Conservation (phyloP, 2,329 filamentous ascomycete genomes). For the Didymella arachidicola region DNA sequence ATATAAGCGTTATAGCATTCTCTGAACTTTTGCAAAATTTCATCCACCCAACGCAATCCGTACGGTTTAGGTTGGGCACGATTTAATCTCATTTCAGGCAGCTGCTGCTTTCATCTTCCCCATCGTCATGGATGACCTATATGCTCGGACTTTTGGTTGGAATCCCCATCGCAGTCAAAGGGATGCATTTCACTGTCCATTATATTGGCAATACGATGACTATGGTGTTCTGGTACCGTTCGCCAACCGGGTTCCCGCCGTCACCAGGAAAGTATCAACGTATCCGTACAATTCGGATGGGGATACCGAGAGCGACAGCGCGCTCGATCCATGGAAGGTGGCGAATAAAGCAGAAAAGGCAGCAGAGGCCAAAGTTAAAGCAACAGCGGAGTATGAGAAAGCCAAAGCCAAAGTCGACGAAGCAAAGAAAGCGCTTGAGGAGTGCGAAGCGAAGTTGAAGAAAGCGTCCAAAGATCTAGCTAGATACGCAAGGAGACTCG, state of each 20-base stretch:
- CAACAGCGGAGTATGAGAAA: slow-evolving; percentile 2
- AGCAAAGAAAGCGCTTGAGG: slow-evolving; percentile 4
- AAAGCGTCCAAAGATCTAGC: not conserved
- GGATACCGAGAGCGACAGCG: not conserved
- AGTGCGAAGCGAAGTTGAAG: slow-evolving; percentile 9
- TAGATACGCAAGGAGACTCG: not conserved
- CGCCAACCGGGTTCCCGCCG: not conserved
- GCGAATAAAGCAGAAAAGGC: not conserved
- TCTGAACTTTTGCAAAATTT: not conserved
- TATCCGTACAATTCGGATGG: not conserved
- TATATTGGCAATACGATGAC: not conserved
- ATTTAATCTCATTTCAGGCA: not conserved
- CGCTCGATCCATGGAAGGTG: not conserved
- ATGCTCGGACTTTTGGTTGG: not conserved
- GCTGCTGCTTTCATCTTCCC: not conserved
- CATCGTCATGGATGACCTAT: not conserved
- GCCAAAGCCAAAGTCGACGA: slow-evolving; percentile 2
- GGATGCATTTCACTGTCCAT: not conserved
- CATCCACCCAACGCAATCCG: not conserved
- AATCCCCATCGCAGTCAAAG: not conserved
- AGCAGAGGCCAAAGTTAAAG: slow-evolving; percentile 5
- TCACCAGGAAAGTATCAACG: not conserved
- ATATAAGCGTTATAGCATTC: not conserved
- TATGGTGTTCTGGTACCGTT: not conserved
- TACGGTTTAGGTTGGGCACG: not conserved